phyloP scores from a whole-genome alignment of 2,329 filamentous ascomycete genomes.

The Alternaria gansuensis region DNA sequence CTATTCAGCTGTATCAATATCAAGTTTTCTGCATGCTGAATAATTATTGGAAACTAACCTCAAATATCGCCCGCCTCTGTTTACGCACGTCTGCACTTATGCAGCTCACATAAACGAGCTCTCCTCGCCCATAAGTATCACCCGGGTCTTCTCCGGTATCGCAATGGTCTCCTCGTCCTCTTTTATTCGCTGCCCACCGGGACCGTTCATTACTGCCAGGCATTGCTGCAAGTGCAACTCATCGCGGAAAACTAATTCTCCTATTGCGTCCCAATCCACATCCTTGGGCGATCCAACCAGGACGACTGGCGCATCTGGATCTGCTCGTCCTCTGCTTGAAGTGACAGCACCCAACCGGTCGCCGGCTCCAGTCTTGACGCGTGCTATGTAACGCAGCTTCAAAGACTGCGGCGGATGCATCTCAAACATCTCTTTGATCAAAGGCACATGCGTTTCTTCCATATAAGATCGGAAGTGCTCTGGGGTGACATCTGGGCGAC shows the following conservation, averaged over 20 bases:
- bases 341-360: conserved; percentile 31
- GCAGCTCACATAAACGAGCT: neutral
- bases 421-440: conserved; percentile 32
- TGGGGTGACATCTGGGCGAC: conserved; percentile 31
- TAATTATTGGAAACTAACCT: neutral
- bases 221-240: conserved; percentile 38
- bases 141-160: conserved; percentile 21
- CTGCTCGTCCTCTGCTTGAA: conserved; percentile 20
- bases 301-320: conserved; percentile 29
- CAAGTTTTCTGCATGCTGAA: neutral
- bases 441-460: conserved; percentile 27
- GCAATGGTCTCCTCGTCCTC: conserved; percentile 37
- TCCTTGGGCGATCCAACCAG: conserved; percentile 32
- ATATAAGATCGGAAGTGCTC: conserved; percentile 30
- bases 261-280: conserved; percentile 32
- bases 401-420: conserved; percentile 18
- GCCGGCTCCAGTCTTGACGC: conserved; percentile 29
- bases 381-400: conserved; percentile 25
- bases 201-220: conserved; percentile 28
- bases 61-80: neutral
- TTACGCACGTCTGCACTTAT: neutral
- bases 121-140: conserved; percentile 26
- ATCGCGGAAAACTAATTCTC: conserved; percentile 35
- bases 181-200: conserved; percentile 27
- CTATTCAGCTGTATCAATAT: neutral